A percentile compares a stretch with the other conserved stretches of the same genome.
Evolutionary conservation across 768 basidiomycete species (phyloP).

Genomic region (Pleurotus sapidus): DNA sequence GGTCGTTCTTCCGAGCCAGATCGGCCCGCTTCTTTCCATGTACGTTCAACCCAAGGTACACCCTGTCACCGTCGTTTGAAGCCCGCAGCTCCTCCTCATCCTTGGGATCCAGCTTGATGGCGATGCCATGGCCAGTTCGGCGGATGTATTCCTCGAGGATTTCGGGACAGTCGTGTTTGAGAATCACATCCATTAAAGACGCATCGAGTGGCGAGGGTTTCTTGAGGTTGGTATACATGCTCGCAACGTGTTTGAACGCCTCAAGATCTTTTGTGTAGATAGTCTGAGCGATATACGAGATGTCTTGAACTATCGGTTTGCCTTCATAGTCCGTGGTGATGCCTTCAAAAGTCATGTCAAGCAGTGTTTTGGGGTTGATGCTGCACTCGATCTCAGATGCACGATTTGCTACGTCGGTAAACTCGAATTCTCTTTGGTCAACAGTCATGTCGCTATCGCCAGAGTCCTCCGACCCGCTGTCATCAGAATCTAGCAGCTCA

Average conservation of each 20-base stretch:
- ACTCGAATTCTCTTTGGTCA: slow-evolving; percentile 35
- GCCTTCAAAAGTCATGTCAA: slow-evolving; percentile 7
- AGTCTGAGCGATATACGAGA: slow-evolving; percentile 29
- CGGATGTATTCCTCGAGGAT: slow-evolving; percentile 59
- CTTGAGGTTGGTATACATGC: slow-evolving; percentile 37
- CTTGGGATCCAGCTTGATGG: slow-evolving; percentile 22
- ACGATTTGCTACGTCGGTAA: slow-evolving; percentile 51
- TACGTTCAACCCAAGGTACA: slow-evolving; percentile 59
- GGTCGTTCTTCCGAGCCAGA: slow-evolving; percentile 48
- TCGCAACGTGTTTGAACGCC: slow-evolving; percentile 44
- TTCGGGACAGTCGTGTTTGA: slow-evolving; percentile 38
- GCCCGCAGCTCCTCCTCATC: slow-evolving; percentile 21
- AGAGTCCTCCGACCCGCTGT: slow-evolving; percentile 38
- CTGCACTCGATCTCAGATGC: slow-evolving; percentile 40
- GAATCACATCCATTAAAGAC: slow-evolving; percentile 22
- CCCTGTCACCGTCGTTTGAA: slow-evolving; percentile 34
- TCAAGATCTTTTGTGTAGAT: slow-evolving; percentile 47
- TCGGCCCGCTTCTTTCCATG: slow-evolving; percentile 63
- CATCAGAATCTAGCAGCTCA: slow-evolving; percentile 10
- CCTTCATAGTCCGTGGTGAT: slow-evolving; percentile 1
- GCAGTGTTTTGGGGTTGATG: slow-evolving; percentile 37
- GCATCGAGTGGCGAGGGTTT: slow-evolving; percentile 21
- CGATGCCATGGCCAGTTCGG: slow-evolving; percentile 42
- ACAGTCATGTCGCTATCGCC: slow-evolving; percentile 33
- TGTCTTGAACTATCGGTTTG: neutral